These are phyloP conservation scores for Claviceps sp. DNA, from an alignment of 2,329 filamentous ascomycete genomes.

Conservation along the genomic window DNA sequence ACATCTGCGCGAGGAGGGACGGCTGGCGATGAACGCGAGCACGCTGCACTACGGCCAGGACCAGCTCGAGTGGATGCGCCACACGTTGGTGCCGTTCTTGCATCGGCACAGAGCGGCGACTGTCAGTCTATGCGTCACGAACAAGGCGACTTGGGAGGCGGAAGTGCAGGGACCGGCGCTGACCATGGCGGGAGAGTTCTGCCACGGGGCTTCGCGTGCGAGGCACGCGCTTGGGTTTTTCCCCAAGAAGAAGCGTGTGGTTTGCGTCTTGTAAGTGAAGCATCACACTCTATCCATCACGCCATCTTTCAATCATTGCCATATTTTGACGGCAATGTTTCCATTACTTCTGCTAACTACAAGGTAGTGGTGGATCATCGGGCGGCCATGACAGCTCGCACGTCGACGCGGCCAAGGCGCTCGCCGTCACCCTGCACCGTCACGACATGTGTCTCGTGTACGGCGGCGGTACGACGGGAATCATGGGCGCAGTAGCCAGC, in stretches of 20 bases:
- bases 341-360: neutral
- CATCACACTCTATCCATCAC: neutral
- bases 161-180: neutral
- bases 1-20: neutral
- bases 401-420: conserved; percentile 59
- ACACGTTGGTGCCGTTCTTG: neutral
- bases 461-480: conserved; percentile 78
- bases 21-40: neutral
- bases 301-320: neutral
- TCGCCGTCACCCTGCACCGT: conserved; percentile 59
- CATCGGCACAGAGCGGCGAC: neutral
- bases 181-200: neutral
- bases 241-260: neutral
- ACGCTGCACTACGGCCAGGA: conserved; percentile 1
- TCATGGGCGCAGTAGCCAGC: conserved; percentile 87
- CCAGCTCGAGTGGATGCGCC: conserved; percentile 2
- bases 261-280: neutral
- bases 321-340: neutral
- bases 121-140: neutral
- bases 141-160: neutral
- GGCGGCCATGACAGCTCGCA: conserved; percentile 60
- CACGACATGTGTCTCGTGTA: conserved; percentile 76
- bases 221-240: neutral
- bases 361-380: conserved; percentile 1
- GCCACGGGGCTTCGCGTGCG: neutral